These are phyloP conservation scores for Firmiana major DNA, from an alignment of 345 rosid species.

Conservation along the genomic window DNA sequence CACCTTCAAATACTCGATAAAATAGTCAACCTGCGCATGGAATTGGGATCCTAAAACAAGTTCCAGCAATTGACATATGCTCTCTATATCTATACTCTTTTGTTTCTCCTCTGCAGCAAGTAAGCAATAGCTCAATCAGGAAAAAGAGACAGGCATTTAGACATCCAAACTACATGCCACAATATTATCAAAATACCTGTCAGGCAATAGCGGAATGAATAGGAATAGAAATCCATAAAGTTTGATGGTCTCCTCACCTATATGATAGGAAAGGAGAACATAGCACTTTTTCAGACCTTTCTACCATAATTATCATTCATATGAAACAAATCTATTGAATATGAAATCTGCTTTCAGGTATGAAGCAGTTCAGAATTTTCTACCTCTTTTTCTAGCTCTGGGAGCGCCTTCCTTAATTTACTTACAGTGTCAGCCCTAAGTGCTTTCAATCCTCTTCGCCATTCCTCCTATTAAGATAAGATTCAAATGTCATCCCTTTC, in stretches of 20 bases:
- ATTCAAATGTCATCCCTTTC: neutral
- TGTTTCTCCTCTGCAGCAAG: slow-evolving; percentile 77
- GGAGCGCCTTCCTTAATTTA: slow-evolving; percentile 73
- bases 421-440: slow-evolving; percentile 59
- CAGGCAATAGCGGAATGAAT: slow-evolving; percentile 80
- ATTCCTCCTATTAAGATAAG: slow-evolving; percentile 63
- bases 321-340: neutral
- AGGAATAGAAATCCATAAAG: slow-evolving; percentile 79
- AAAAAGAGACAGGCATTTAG: neutral
- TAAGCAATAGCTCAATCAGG: neutral
- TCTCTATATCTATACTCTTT: slow-evolving; percentile 85
- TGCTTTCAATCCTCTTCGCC: slow-evolving; percentile 77
- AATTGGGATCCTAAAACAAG: slow-evolving; percentile 75
- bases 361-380: neutral
- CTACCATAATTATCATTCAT: slow-evolving; percentile 2
- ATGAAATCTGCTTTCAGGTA: neutral
- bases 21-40: slow-evolving; percentile 68
- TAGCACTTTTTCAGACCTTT: slow-evolving; percentile 11
- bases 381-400: slow-evolving; percentile 89
- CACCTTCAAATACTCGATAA: slow-evolving; percentile 74
- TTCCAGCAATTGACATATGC: slow-evolving; percentile 75
- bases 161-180: slow-evolving; percentile 5
- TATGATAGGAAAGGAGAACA: slow-evolving; percentile 22
- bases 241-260: slow-evolving; percentile 70
- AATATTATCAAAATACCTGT: slow-evolving; percentile 51